Evolutionary conservation across 495 filamentous ascomycete species (phyloP).

Genomic region (Cenococcum geophilum): DNA sequence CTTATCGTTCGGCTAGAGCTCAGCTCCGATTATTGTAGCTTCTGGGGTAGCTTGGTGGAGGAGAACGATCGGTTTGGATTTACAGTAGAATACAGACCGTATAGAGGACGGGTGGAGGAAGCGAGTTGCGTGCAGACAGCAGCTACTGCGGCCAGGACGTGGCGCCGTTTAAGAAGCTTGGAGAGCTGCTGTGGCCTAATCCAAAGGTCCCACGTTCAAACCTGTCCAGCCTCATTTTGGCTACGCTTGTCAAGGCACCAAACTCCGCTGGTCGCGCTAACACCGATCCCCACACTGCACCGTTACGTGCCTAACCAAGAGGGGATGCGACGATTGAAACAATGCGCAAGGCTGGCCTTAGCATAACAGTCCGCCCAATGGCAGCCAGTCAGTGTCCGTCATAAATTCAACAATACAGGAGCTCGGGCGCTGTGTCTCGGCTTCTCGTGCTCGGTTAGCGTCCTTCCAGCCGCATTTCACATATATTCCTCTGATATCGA

Average conservation of each 20-base stretch:
- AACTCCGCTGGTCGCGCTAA: neutral
- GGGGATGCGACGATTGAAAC: neutral
- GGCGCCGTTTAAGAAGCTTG: slow-evolving; percentile 2
- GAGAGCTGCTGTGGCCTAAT: slow-evolving; percentile 4
- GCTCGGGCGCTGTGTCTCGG: too few species aligned
- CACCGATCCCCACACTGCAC: neutral
- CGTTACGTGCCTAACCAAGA: neutral
- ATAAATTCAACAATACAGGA: too few species aligned
- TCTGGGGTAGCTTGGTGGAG: slow-evolving; percentile 3
- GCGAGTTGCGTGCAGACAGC: neutral
- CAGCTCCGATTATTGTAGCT: neutral
- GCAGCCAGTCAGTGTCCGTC: neutral
- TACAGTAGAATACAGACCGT: neutral
- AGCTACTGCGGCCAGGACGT: neutral
- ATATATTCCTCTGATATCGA: neutral
- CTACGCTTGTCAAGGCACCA: slow-evolving; percentile 1
- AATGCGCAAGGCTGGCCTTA: neutral
- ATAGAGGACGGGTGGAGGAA: neutral
- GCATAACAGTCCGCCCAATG: neutral
- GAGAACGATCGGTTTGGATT: neutral
- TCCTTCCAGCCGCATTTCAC: too few species aligned
- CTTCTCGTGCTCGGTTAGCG: too few species aligned
- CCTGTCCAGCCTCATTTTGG: slow-evolving; percentile 8
- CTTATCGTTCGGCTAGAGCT: slow-evolving; percentile 14
- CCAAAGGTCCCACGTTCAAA: neutral